Percentiles rank a stretch among this genome's conserved stretches.
Evolutionary conservation across 257 asterid species (phyloP).

Genomic region (Lavandula angustifolia): DNA sequence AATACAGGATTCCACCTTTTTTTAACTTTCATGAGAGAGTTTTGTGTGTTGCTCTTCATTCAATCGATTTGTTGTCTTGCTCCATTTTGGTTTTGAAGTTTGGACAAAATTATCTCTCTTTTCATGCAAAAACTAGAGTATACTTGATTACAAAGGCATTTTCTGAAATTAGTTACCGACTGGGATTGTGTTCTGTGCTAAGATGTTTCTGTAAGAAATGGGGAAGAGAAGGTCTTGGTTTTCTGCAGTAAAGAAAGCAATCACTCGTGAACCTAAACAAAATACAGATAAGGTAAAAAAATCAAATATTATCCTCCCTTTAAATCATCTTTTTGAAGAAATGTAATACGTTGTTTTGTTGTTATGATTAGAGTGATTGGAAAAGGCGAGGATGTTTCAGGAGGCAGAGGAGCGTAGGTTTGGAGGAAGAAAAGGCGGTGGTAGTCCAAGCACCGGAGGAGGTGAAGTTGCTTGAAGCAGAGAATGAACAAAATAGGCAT

Average conservation of each 20-base stretch:
- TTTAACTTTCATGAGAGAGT: background rate
- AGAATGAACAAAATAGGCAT: slow-evolving; percentile 65
- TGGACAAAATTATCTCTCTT: background rate
- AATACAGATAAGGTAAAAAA: slow-evolving; percentile 52
- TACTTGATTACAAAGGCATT: background rate
- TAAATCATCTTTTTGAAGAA: background rate
- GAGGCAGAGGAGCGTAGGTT: slow-evolving; percentile 45
- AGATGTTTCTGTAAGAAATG: slow-evolving; percentile 48
- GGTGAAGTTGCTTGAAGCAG: slow-evolving; percentile 54
- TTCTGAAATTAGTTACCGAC: background rate
- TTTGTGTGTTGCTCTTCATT: background rate
- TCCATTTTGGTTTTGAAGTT: background rate
- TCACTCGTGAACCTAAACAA: slow-evolving; percentile 49
- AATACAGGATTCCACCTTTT: background rate
- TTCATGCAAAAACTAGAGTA: background rate
- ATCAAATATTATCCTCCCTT: background rate
- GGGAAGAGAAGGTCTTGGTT: slow-evolving; percentile 66
- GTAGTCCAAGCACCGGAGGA: slow-evolving; percentile 39
- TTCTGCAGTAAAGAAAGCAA: slow-evolving; percentile 56
- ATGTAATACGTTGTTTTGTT: background rate
- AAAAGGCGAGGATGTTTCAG: slow-evolving; percentile 54
- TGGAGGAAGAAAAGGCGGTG: slow-evolving; percentile 38
- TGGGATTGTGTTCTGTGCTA: slow-evolving; percentile 1
- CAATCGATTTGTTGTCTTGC: background rate
- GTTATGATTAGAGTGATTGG: slow-evolving; percentile 41